Conservation (phyloP, 73 alveolate species). For the Tetrahymena malaccensis region DNA sequence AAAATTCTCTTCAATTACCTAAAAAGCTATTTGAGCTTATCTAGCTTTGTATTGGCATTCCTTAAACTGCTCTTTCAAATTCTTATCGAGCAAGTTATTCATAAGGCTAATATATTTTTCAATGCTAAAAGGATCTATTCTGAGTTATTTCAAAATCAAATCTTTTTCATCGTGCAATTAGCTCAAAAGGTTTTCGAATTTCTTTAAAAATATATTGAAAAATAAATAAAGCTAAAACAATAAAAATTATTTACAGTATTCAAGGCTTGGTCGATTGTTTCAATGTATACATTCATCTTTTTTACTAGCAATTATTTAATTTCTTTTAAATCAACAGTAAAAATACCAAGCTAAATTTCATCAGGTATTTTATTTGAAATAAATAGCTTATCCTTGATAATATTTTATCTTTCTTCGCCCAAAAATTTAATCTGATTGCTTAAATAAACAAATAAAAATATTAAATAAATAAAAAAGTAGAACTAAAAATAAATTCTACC, state of each 20-base stretch:
- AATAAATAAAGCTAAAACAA: background rate
- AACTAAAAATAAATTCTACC: background rate
- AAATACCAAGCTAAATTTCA: background rate
- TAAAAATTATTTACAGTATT: background rate
- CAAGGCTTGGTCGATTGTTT: background rate
- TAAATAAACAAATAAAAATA: background rate
- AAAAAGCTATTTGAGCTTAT: background rate
- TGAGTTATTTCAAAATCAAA: background rate
- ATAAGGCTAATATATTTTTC: background rate
- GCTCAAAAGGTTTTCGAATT: background rate
- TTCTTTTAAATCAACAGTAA: background rate
- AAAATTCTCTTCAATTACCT: background rate
- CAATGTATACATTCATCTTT: background rate
- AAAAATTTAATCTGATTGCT: background rate
- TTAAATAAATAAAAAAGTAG: background rate
- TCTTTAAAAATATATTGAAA: background rate
- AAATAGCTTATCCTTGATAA: background rate
- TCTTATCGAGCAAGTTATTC: background rate
- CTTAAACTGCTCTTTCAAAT: background rate
- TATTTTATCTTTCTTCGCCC: background rate
- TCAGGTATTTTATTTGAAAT: background rate
- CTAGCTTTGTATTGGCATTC: background rate
- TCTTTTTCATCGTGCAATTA: background rate
- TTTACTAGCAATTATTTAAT: background rate
- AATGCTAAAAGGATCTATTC: background rate